These are phyloP conservation scores for Daldinia loculata DNA, from an alignment of 495 filamentous ascomycete genomes.

Conservation along the genomic window DNA sequence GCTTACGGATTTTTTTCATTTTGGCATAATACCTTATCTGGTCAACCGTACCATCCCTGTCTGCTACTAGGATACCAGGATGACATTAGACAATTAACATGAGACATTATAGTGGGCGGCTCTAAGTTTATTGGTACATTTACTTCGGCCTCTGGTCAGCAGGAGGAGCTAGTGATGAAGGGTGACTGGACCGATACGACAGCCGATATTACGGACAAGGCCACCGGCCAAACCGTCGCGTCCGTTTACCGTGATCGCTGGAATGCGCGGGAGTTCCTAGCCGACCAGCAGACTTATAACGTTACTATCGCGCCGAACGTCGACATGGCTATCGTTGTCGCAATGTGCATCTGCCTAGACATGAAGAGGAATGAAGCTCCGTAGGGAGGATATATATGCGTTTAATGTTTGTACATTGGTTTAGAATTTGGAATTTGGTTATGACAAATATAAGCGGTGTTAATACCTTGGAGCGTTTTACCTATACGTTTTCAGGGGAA, in stretches of 20 bases:
- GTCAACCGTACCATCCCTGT: too few species aligned
- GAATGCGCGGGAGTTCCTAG: constrained; percentile 61
- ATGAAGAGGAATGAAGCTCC: constrained; percentile 64
- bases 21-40: too few species aligned
- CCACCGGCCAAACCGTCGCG: constrained; percentile 56
- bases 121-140: constrained; percentile 61
- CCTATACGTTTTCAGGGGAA: neutral
- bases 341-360: constrained; percentile 69
- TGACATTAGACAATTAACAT: constrained; percentile 2
- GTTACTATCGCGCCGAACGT: constrained; percentile 67
- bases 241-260: constrained; percentile 63
- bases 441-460: neutral
- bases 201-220: constrained; percentile 59
- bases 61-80: neutral
- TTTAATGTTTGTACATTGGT: neutral
- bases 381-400: neutral
- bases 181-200: constrained; percentile 61
- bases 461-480: neutral
- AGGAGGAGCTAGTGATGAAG: constrained; percentile 50
- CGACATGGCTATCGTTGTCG: constrained; percentile 66
- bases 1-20: too few species aligned
- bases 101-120: constrained; percentile 47
- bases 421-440: neutral
- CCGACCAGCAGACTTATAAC: constrained; percentile 67
- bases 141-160: constrained; percentile 49